Conservation (phyloP, 2,329 filamentous ascomycete genomes). For the Chaetomiaceae sp. region DNA sequence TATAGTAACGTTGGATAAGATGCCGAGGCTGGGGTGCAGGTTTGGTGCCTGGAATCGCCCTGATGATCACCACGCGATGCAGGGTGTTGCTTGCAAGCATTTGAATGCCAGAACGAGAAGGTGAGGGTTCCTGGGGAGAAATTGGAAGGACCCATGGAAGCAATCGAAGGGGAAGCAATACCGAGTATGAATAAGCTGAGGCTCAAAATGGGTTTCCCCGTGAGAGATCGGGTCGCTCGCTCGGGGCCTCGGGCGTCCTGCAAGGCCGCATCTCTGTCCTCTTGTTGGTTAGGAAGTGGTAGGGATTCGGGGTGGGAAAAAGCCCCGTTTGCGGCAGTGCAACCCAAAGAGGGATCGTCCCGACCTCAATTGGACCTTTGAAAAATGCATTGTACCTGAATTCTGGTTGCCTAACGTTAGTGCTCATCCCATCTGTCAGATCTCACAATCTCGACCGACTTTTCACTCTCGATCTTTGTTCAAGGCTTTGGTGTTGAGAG, state of each 20-base stretch:
- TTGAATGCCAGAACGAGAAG: neutral
- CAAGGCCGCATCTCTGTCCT: neutral
- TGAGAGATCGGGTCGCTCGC: slow-evolving; percentile 8
- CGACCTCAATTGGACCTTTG: neutral
- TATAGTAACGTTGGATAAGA: neutral
- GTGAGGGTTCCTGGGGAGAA: neutral
- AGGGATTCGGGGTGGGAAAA: slow-evolving; percentile 4
- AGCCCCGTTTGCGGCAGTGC: slow-evolving; percentile 8
- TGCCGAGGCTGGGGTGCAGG: neutral
- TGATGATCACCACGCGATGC: neutral
- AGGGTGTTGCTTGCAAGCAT: neutral
- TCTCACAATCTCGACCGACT: neutral
- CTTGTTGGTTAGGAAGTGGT: slow-evolving; percentile 9
- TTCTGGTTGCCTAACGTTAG: slow-evolving; percentile 9
- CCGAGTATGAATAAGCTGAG: no score
- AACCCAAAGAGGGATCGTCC: slow-evolving; percentile 5
- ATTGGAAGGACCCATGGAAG: neutral
- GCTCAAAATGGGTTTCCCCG: slow-evolving; percentile 3
- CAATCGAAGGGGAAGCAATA: slow-evolving; percentile 4
- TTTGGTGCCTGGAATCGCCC: neutral
- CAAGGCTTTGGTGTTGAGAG: neutral
- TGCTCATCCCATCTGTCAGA: neutral
- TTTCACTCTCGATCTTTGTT: neutral
- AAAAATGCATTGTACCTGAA: neutral
- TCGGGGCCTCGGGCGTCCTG: slow-evolving; percentile 9